Base-by-base conservation (phyloP, 352 stramenopile genomes). In the Phytophthora rubi region DNA sequence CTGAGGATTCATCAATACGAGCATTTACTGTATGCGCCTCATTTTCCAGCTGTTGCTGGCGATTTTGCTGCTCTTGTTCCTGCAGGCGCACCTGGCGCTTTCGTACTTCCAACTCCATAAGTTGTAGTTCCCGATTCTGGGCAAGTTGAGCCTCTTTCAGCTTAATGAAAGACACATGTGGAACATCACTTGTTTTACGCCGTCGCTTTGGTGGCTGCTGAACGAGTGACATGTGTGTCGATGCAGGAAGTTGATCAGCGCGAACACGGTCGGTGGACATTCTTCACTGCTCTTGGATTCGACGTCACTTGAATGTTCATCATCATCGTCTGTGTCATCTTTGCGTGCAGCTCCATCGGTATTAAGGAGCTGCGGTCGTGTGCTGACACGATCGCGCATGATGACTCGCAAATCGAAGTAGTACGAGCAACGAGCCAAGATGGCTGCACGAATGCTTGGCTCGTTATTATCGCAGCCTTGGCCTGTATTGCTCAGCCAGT, bases 341-440 rank as follows among this genome's bases (percentile, higher is more conserved):
- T 55, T 45, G 6, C 7, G 7, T 7, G 44, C 42, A 18, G 42
- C 56, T 5, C 6, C 13, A 35, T 63, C 58, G 0, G 58, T 64
- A 13, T 64, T 65, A 18, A 65, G 47, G 5, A 65, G 57, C 33
- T 51, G 58, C 2, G 58, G 18, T 3, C 39, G 45, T 18, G 58
- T 65, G 30, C 60, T 68, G 8, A 18, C 18, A 8, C 53, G 33
- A 21, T 65, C 7, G 21, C n/a, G 6, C 48, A 62, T 61, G 7
- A 73, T 44, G 23, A 49, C 39, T 5, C 65, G 59, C 28, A 62
- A 48, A 15, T 61, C 39, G n/a, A 49, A 68, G 39, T 56, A 68
- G 8, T 56, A 56, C 28, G 60, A 68, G n/a, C 52, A 68, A 26
- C 60, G 23, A 13, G 4, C 0, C 42, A 61, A 30, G 15, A 67